Evolutionary conservation across 352 stramenopile genomes (phyloP).

Genomic region (Halophytophthora batemanensis): DNA sequence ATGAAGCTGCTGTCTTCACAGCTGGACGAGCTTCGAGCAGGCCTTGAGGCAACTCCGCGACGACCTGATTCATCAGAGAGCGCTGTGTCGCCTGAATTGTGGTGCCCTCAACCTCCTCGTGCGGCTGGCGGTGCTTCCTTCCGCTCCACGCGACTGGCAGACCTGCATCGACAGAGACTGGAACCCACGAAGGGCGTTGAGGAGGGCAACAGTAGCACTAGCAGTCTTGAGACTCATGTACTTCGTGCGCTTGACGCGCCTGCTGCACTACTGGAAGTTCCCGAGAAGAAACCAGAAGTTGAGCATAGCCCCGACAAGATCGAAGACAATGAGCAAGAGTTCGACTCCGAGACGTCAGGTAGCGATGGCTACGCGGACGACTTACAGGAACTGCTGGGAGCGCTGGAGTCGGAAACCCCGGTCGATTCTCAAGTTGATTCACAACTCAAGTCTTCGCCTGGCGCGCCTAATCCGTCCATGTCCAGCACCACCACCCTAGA

Average conservation of each 20-base stretch:
- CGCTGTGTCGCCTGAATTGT: conserved; percentile 1
- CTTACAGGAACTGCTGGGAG: conserved; percentile 14
- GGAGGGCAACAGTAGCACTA: conserved; percentile 18
- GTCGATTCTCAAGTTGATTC: not conserved
- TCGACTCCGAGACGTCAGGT: conserved; percentile 8
- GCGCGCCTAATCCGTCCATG: not conserved
- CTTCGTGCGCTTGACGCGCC: conserved; percentile 19
- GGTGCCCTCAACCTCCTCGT: conserved; percentile 8
- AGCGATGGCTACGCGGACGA: conserved; percentile 15
- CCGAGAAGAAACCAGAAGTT: conserved; percentile 19
- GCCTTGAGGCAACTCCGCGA: conserved; percentile 15
- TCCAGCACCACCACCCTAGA: not conserved
- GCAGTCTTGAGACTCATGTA: conserved; percentile 32
- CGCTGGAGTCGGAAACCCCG: conserved; percentile 8
- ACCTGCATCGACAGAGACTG: not conserved
- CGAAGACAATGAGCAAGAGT: conserved; percentile 4
- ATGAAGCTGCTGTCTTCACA: conserved; percentile 41
- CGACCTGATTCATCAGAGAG: not conserved
- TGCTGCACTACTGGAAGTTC: conserved; percentile 5
- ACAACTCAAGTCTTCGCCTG: not conserved
- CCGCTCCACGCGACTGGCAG: not conserved
- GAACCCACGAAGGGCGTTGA: conserved; percentile 9
- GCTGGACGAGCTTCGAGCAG: conserved; percentile 30
- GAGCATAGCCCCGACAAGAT: not conserved
- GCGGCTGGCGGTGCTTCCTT: not conserved